Evolutionary conservation across 1,284 basidiomycete genomes (phyloP).

Genomic region (Tylopilus sp.): DNA sequence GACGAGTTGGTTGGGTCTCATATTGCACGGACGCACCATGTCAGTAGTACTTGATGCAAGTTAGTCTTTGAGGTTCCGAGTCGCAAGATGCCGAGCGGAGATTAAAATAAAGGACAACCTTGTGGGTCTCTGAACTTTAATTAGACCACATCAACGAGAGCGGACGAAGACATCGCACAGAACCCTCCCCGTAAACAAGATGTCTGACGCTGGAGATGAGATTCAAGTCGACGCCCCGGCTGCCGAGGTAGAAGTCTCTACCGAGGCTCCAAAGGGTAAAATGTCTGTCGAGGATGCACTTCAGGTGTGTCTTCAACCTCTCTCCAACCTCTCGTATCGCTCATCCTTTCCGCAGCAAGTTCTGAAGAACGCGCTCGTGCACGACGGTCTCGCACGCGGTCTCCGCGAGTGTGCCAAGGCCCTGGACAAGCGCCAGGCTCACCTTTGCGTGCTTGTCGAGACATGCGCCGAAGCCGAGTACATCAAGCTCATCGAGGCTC

Average conservation of each 20-base stretch:
- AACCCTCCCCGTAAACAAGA: slow-evolving; percentile 39
- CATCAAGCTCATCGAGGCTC: slow-evolving; percentile 99
- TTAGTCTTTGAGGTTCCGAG: slow-evolving; percentile 27
- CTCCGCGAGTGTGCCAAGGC: slow-evolving; percentile 98
- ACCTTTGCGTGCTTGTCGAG: slow-evolving; percentile 98
- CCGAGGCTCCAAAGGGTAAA: slow-evolving; percentile 89
- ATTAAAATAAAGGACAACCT: slow-evolving; percentile 33
- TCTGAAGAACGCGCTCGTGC: slow-evolving; percentile 93
- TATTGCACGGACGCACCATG: slow-evolving; percentile 23
- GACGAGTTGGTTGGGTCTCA: neutral
- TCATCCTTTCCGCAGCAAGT: slow-evolving; percentile 62
- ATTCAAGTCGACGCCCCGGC: slow-evolving; percentile 71
- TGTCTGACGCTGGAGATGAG: slow-evolving; percentile 99
- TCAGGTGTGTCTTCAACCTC: slow-evolving; percentile 54
- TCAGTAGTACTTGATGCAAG: neutral
- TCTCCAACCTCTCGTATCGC: neutral
- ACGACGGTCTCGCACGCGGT: slow-evolving; percentile 98
- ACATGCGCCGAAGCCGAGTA: slow-evolving; percentile 99
- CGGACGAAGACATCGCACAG: slow-evolving; percentile 80
- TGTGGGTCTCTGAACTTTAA: slow-evolving; percentile 42
- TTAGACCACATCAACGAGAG: slow-evolving; percentile 75
- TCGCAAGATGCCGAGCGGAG: slow-evolving; percentile 46
- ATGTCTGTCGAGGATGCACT: slow-evolving; percentile 97
- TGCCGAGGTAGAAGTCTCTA: slow-evolving; percentile 79
- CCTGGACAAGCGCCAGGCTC: slow-evolving; percentile 97